Evolutionary conservation across 139 green algal species (phyloP), one percentile per base, ranked within the genome.

Genomic region (Coccomyxa sp.): DNA sequence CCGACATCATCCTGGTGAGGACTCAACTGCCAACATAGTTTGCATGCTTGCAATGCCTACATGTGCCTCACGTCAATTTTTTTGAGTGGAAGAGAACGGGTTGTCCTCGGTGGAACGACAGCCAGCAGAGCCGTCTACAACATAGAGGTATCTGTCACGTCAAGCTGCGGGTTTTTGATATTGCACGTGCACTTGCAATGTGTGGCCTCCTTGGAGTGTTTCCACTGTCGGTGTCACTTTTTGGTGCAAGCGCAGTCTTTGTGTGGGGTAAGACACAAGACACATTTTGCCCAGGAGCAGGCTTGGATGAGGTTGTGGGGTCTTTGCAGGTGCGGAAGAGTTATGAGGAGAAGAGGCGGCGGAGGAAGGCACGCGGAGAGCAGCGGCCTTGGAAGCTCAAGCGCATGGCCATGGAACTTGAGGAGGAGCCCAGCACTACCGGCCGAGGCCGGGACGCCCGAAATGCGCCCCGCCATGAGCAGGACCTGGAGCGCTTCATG

Each of bases 1-100:
- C 95, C 7, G 96, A 99, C 83, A 92, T 98, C 12, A 83, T 99
- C 11, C 92, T 99, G 63, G 95, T 92, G 38, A 79, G 82, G 17
- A 12, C 21, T 12, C 25, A 4, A n/a, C 15, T 17, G 74, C 58
- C 25, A 78, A 45, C 21, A 28, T 79, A 51, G 74, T n/a, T 31
- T 79, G 18, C n/a, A 27, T 51, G 13, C 31, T 66, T 31, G 25
- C 23, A 27, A 79, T 79, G 74, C 74, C 38, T 51, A 51, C 38
- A 3, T 11, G 38, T 51, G 38, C 38, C 38, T 51, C 38, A 75
- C 21, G 9, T 51, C 7, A 7, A 51, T 51, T 51, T 3, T 51
- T 7, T 51, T 51, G 38, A 51, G 38, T 7, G 38, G 38, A 51
- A 51, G 38, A 7, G 38, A 51, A 51, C 38, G 3, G 3, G 7